phyloP scores from a whole-genome alignment of 2,329 filamentous ascomycete genomes.

The Thyridium curvatum region DNA sequence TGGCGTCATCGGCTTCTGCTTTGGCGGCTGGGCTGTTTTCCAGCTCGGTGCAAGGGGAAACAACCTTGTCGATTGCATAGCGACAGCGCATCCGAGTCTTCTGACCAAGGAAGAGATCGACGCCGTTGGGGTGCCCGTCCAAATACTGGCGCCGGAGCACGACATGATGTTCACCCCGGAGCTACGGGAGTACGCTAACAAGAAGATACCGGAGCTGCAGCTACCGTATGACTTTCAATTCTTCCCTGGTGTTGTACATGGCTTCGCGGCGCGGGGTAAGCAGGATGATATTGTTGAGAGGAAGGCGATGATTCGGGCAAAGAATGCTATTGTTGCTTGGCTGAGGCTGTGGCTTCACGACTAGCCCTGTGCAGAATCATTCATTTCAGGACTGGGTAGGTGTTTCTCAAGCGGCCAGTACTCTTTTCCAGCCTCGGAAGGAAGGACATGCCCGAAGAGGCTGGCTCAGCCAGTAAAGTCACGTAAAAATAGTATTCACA shows the following conservation, averaged over 20 bases:
- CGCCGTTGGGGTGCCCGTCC: conserved; percentile 37
- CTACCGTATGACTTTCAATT: conserved; percentile 43
- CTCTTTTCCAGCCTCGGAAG: too few relatives aligned
- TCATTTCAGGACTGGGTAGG: too few relatives aligned
- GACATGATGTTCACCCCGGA: conserved; percentile 36
- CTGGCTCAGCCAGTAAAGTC: too few relatives aligned
- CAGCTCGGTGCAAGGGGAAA: conserved; percentile 29
- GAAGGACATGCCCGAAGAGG: too few relatives aligned
- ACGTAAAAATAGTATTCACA: too few relatives aligned
- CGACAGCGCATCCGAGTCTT: conserved; percentile 35
- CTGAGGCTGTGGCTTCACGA: conserved; percentile 22
- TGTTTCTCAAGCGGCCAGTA: too few relatives aligned
- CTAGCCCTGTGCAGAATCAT: too few relatives aligned
- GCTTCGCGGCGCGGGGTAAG: conserved; percentile 35
- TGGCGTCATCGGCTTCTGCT: conserved; percentile 43
- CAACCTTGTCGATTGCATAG: conserved; percentile 37
- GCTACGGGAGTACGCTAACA: conserved; percentile 35
- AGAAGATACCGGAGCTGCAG: conserved; percentile 26
- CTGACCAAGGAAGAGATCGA: conserved; percentile 39
- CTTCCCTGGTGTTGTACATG: conserved; percentile 43
- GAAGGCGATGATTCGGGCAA: conserved; percentile 37
- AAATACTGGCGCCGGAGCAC: conserved; percentile 41
- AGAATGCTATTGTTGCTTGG: conserved; percentile 40
- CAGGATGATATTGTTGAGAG: conserved; percentile 28
- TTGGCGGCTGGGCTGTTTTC: conserved; percentile 43